Evolutionary conservation across 805 yeast genomes (phyloP), one percentile per base, ranked within the genome.

Genomic region (Zygotorulaspora chibaensis): DNA sequence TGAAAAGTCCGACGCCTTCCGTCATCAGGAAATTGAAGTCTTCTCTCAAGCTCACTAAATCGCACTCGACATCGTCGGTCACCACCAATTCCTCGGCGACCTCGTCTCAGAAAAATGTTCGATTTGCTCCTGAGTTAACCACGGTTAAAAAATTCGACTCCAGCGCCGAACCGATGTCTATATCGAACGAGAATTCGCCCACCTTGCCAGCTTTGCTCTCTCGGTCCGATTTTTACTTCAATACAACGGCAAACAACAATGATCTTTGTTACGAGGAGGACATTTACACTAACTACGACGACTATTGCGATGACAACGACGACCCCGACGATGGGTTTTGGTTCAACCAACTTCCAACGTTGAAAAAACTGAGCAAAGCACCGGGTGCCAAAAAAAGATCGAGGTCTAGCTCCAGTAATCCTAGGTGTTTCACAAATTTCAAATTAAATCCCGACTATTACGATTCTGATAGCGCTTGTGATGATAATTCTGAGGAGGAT

Each of bases 61-160:
- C 47, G 11, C 41, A 38, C 15, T 48, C 52, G 16, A 42, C 47
- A 13, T 43, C 47, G 15, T 31, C 50, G 23, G 46, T 53, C 18
- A 29, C 52, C 2, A 40, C 54, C 10, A 38, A 55, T 3, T 35
- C 52, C 6, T 46, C 54, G 6, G 45, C 61, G 10, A 31, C 55
- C 5, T 49, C 58, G 18, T 48, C 69, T 49, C 69, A 70, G 10
- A 82, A 81, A 59, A 75, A 79, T 7, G 89, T 83, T 35, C 68
- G 87, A 43, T 83, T 83, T 62, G 85, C 87, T 1, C 61, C 76
- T 5, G 69, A 77, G 40, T 67, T 83, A 47, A 81, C 79, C 43
- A 79, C 79, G 34, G 75, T 84, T 45, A 83, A 83, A 61, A 76
- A 77, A 56, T 83, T 84, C 58, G 79, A 80, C 54, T 81, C 80